These are phyloP conservation scores for Aegilops bicornis DNA, from an alignment of 176 grass and related monocot genomes.

Conservation along the genomic window DNA sequence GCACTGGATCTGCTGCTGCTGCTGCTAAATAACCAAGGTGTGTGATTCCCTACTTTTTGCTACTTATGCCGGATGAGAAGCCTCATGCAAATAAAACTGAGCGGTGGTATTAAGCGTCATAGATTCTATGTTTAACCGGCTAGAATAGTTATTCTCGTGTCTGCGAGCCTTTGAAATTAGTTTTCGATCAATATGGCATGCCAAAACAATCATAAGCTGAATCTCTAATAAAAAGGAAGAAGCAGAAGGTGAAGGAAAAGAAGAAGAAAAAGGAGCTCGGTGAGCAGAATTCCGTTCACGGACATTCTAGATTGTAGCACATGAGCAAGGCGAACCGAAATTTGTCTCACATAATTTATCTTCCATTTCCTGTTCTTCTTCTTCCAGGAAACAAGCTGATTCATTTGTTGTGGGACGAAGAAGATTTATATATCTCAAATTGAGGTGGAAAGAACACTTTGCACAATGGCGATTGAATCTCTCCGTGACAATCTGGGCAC, in stretches of 20 bases:
- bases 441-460: background rate
- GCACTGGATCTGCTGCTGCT: no score
- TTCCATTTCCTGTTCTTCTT: background rate
- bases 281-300: no score
- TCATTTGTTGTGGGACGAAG: background rate
- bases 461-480: conserved; percentile 14
- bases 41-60: background rate
- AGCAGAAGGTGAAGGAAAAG: no score
- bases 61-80: background rate
- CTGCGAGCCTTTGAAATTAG: background rate
- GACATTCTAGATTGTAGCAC: background rate
- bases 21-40: no score
- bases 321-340: background rate
- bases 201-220: no score
- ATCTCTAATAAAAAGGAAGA: no score
- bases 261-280: no score
- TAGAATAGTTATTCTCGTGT: background rate
- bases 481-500: background rate
- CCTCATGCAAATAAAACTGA: background rate
- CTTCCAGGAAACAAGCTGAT: background rate
- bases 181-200: background rate
- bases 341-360: background rate
- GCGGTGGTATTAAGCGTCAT: background rate
- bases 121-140: background rate
- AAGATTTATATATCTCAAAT: background rate